A percentile compares a stretch with the other conserved stretches of the same genome.
These are phyloP conservation scores for Aspergillus indologenus DNA, from an alignment of 495 filamentous ascomycete genomes.

Conservation along the genomic window DNA sequence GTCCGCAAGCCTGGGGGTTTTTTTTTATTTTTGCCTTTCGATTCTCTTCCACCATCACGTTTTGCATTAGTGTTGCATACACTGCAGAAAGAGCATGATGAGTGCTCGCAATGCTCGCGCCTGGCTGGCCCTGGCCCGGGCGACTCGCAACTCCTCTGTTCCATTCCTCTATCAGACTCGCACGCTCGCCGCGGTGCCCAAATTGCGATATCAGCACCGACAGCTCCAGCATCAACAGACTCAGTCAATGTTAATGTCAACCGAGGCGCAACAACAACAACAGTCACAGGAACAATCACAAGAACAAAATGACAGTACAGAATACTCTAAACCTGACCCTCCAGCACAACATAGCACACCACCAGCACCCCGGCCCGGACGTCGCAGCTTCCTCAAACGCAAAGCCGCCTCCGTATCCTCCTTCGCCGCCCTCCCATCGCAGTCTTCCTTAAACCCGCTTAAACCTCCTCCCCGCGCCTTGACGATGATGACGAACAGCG, in stretches of 20 bases:
- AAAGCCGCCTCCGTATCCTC: slow-evolving; percentile 19
- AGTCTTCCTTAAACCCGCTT: too few species aligned
- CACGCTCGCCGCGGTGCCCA: slow-evolving; percentile 42
- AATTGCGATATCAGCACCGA: slow-evolving; percentile 15
- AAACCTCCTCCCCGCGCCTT: neutral
- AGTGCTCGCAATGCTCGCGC: slow-evolving; percentile 18
- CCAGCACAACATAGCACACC: too few species aligned
- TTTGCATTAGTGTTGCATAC: neutral
- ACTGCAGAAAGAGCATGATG: slow-evolving; percentile 1
- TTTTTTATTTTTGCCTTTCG: neutral
- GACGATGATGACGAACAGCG: slow-evolving; percentile 24
- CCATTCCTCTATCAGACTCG: slow-evolving; percentile 73
- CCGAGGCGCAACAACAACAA: neutral
- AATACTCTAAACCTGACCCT: neutral
- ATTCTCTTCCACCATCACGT: too few species aligned
- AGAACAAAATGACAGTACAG: neutral
- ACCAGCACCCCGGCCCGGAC: slow-evolving; percentile 1
- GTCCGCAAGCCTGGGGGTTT: neutral
- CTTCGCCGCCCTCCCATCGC: neutral
- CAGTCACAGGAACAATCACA: neutral
- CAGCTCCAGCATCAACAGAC: neutral
- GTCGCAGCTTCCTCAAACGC: slow-evolving; percentile 28
- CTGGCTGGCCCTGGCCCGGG: slow-evolving; percentile 22
- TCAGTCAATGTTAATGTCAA: neutral
- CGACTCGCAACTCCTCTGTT: slow-evolving; percentile 32